A percentile compares a stretch with the other conserved stretches of the same genome.
Evolutionary conservation across 352 stramenopile species (phyloP).

Genomic region (Elongisporangium anandrum): DNA sequence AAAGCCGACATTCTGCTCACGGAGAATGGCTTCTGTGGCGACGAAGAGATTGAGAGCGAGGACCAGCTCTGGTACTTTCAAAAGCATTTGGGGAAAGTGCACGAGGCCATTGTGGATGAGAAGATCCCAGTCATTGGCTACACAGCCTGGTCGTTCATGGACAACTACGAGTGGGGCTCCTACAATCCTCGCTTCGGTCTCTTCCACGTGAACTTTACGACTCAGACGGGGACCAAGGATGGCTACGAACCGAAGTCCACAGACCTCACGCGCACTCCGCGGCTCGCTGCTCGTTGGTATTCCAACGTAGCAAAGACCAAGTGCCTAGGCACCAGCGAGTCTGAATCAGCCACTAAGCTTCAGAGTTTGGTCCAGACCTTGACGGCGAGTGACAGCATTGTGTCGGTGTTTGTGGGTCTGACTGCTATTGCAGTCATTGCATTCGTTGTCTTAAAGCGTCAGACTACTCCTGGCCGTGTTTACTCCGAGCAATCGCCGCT

Average conservation of each 20-base stretch:
- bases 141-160: conserved; percentile 35
- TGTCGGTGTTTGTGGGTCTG: not conserved
- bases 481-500: not conserved
- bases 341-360: not conserved
- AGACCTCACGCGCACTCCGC: conserved; percentile 14
- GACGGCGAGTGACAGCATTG: not conserved
- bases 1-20: conserved; percentile 17
- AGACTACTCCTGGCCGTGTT: not conserved
- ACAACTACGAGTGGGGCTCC: conserved; percentile 44
- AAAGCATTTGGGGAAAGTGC: conserved; percentile 15
- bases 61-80: conserved; percentile 32
- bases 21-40: conserved; percentile 25
- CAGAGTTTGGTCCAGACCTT: not conserved
- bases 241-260: conserved; percentile 1
- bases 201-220: conserved; percentile 30
- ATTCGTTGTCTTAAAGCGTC: not conserved
- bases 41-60: conserved; percentile 14
- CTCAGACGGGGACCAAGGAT: conserved; percentile 7
- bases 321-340: conserved; percentile 5
- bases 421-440: not conserved
- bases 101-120: conserved; percentile 15
- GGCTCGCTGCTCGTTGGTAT: conserved; percentile 20
- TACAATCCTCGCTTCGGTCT: conserved; percentile 30
- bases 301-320: conserved; percentile 17
- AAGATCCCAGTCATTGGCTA: conserved; percentile 37